Base-by-base conservation (phyloP, 176 grass and related monocot species). In the Phyllostachys edulis region DNA sequence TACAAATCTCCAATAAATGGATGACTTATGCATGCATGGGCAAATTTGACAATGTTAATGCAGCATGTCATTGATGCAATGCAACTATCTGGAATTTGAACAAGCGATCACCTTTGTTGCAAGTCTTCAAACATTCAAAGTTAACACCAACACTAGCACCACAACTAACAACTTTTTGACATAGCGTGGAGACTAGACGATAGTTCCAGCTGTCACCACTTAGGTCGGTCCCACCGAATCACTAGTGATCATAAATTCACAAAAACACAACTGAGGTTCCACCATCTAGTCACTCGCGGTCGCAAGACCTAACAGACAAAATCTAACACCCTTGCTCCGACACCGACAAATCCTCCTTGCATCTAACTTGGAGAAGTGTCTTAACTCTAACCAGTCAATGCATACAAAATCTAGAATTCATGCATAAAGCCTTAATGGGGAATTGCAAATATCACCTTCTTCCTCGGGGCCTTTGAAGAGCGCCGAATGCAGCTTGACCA, bases 401-500 rank as follows among this genome's bases (percentile, higher is more conserved):
- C 7, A 57, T 13, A 52, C 20, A 83, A 9, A 76, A 59, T 64
- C 34, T 45, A 52, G 57, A 7, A 52, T 39, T 42, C 39, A 60
- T 14, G 65, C 40, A 85, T 11, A 57, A 11, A 86, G 18, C 0
- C 32, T 18, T 52, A 82, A 66, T 45, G 39, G 20, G 36, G 66
- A 67, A 6, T 37, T 42, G 42, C 2, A 66, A 69, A 60, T 79
- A 76, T 80, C 82, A 98, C 96, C 96, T 69, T 95, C 96, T 64
- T 98, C 96, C 54, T 93, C 93, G 3, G 96, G 93, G 34, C 93
- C 96, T 27, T 78, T 95, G 85, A 98, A 87, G 2, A 93, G 85
- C 16, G 80, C 73, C 4, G 93, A 96, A 79, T 96, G 97, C 76
- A 99, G 88, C 71, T 99, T 99, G 51, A 99, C 85, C 47, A 99